phyloP scores from a whole-genome alignment of 768 basidiomycete species.

The Amanita subjunquillea region DNA sequence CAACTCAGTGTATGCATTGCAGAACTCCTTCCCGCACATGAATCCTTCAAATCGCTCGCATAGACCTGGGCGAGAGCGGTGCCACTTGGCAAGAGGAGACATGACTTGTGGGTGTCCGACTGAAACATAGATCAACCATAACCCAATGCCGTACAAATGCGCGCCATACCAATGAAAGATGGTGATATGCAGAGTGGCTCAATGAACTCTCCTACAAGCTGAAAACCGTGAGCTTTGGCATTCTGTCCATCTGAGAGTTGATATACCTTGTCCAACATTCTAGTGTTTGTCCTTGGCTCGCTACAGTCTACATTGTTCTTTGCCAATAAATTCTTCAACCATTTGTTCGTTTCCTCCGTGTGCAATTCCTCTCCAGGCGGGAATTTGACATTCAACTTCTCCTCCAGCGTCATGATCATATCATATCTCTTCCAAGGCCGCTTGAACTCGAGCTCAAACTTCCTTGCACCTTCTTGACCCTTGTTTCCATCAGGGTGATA shows the following conservation, averaged over 20 bases:
- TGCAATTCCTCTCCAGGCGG: constrained; percentile 87
- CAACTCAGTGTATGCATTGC: constrained; percentile 98
- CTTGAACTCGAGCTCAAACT: constrained; percentile 76
- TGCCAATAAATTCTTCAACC: constrained; percentile 70
- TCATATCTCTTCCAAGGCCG: constrained; percentile 97
- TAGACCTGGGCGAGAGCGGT: constrained; percentile 91
- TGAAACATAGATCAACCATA: constrained; percentile 15
- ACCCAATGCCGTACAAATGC: background rate
- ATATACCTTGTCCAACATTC: constrained; percentile 84
- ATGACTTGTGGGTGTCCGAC: constrained; percentile 99
- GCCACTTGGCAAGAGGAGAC: constrained; percentile 98
- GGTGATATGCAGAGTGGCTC: constrained; percentile 96
- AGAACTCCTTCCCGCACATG: constrained; percentile 96
- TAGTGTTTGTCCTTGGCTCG: constrained; percentile 90
- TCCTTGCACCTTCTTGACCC: constrained; percentile 48
- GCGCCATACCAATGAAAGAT: constrained; percentile 73
- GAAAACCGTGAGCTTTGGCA: background rate
- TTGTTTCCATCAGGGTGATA: constrained; percentile 96
- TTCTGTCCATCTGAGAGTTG: background rate
- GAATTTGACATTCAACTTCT: constrained; percentile 87
- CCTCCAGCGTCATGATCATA: constrained; percentile 94
- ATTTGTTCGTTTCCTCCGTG: constrained; percentile 80
- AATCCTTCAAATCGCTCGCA: constrained; percentile 99
- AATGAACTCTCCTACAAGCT: constrained; percentile 98
- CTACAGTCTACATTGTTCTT: constrained; percentile 98